These are phyloP conservation scores for Erythrobasidium hasegawianum DNA, from an alignment of 1,284 basidiomycete genomes.

Conservation along the genomic window DNA sequence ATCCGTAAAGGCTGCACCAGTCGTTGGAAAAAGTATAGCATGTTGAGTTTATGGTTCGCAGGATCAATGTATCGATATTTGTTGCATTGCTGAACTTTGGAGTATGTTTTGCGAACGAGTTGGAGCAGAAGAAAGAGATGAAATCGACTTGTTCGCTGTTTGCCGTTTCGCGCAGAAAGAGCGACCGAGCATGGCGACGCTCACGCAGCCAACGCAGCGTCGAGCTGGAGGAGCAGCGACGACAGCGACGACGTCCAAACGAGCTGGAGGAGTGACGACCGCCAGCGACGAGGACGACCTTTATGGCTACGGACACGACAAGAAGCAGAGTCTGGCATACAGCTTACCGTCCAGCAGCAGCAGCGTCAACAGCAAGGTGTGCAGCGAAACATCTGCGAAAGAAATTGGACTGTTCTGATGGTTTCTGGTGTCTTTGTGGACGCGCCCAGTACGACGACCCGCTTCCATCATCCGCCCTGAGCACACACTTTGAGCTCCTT, in stretches of 20 bases:
- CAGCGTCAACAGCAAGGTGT: slow-evolving; percentile 10
- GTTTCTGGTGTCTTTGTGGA: too few relatives aligned
- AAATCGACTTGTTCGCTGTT: too few relatives aligned
- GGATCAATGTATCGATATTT: too few relatives aligned
- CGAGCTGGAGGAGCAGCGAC: slow-evolving; percentile 6
- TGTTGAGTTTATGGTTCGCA: too few relatives aligned
- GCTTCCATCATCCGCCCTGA: slow-evolving; percentile 9
- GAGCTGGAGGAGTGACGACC: not conserved
- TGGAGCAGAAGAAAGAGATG: too few relatives aligned
- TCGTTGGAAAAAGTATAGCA: slow-evolving; percentile 4
- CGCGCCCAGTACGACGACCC: slow-evolving; percentile 4
- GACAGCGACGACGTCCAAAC: slow-evolving; percentile 4
- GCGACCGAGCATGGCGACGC: slow-evolving; percentile 1
- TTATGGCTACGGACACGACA: not conserved
- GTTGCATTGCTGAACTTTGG: too few relatives aligned
- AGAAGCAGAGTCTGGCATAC: not conserved
- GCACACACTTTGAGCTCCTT: slow-evolving; percentile 28
- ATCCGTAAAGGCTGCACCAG: slow-evolving; percentile 26
- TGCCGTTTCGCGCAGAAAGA: too few relatives aligned
- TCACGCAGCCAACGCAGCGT: slow-evolving; percentile 34
- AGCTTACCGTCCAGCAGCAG: not conserved
- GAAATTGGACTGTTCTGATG: slow-evolving; percentile 10
- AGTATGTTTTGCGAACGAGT: too few relatives aligned
- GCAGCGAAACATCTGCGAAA: not conserved
- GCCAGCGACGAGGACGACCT: slow-evolving; percentile 1